Percentiles rank a stretch among this genome's conserved stretches.
Evolutionary conservation across 495 filamentous ascomycete species (phyloP).

Genomic region (Aspergillus bertholletiae): DNA sequence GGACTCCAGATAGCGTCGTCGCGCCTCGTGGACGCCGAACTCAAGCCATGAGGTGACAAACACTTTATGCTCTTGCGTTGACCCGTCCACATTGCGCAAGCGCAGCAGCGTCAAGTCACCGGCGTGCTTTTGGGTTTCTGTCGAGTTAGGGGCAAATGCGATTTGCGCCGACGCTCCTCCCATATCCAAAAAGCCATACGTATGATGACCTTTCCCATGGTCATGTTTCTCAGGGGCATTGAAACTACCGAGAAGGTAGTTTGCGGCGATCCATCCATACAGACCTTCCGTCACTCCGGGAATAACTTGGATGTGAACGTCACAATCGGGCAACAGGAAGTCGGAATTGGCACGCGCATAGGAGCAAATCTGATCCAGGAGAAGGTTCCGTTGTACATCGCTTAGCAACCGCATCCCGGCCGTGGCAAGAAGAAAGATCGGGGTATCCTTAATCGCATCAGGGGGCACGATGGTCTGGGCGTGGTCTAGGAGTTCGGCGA

Average conservation of each 20-base stretch:
- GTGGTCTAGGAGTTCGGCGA: constrained; percentile 75
- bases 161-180: constrained; percentile 96
- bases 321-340: constrained; percentile 88
- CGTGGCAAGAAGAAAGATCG: constrained; percentile 91
- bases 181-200: constrained; percentile 98
- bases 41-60: constrained; percentile 97
- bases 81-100: constrained; percentile 76
- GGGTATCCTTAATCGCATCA: constrained; percentile 75
- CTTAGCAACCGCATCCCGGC: constrained; percentile 95
- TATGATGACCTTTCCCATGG: constrained; percentile 86
- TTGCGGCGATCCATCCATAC: constrained; percentile 99
- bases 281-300: constrained; percentile 95
- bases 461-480: constrained; percentile 78
- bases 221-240: constrained; percentile 70
- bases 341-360: constrained; percentile 75
- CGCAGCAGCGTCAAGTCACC: constrained; percentile 85
- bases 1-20: constrained; percentile 71
- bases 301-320: constrained; percentile 89
- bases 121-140: constrained; percentile 84
- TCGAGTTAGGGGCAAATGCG: constrained; percentile 92
- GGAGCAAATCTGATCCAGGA: constrained; percentile 77
- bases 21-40: constrained; percentile 90
- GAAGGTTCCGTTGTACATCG: constrained; percentile 60
- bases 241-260: constrained; percentile 93
- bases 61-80: constrained; percentile 72